Evolutionary conservation across 1,284 basidiomycete species (phyloP), one percentile per base, ranked within the genome.

Genomic region (Neonothopanus nambi): DNA sequence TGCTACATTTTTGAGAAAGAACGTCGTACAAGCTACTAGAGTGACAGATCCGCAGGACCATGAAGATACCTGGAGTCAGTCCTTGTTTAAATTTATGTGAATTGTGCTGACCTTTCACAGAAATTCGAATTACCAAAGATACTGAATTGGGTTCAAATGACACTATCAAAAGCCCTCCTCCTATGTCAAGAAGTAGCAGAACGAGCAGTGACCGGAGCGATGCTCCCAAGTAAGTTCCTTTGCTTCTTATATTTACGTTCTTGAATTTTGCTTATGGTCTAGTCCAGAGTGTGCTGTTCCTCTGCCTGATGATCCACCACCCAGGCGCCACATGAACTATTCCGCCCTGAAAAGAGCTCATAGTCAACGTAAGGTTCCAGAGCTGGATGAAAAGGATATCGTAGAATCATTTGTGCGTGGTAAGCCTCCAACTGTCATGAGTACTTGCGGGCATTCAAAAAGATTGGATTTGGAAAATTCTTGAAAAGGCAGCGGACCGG

Each of bases 341-440:
- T 85, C 86, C 26, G 79, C 82, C 57, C 77, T 92, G 51, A 90
- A 85, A 70, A 83, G 74, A 63, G 85, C 80, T 7, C 80, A 84
- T 59, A 79, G 78, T 65, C 64, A 79, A 52, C 82, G 90, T 54
- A 67, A 69, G 21, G 55, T 87, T 20, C 89, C 90, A 0, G 80
- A 84, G 58, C 66, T 92, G 52, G 75, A 70, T 58, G 90, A 92
- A 67, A 79, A 79, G 48, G 89, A 92, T 64, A 54, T 92, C 26
- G 85, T 87, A 58, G 89, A 92, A 67, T 72, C 76, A 18, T 92
- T 92, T 66, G 87, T 92, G 52, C 77, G 88, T 68, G 89, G 89
- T 87, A 62, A 53, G 76, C 63, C 36, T 23, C 11, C 26, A 5
- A 5, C 11, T 28, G 11, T 11, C 11, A 28, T 28, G 26, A 5